Base-by-base conservation (phyloP, 2,329 filamentous ascomycete genomes). In the Aureobasidium pullulans region DNA sequence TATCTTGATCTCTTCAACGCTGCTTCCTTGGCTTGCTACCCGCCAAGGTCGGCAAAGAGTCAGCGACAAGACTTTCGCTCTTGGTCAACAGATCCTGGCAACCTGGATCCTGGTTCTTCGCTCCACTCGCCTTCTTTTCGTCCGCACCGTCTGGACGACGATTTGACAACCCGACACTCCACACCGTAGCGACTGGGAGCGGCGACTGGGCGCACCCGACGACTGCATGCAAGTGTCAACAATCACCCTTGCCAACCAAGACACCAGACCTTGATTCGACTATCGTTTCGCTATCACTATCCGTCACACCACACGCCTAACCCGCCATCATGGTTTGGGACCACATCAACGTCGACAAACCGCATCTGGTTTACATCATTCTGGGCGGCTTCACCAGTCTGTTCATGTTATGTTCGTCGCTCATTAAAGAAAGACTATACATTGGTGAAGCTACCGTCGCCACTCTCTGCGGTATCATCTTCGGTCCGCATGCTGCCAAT, bases 341-440 rank as follows among this genome's bases (percentile, higher is more conserved):
- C 49, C 87, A 92, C 66, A 81, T 93, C 57, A 85, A 86, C 62
- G 86, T 97, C 77, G 96, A 95, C 76, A 89, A 87, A 80, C 90
- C 94, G 69, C 94, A 99, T 80, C 76, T 97, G 89, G 94, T 96
- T 65, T 99, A 99, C 76, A 90, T 97, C 76, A 96, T 99, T 76
- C 80, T 99, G 60, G 94, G 94, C 69, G 94, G 93, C 73, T 99
- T 99, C 78, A 99, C 94, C 66, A 91, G 88, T 62, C 79, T 99
- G 68, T 99, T 99, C 78, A 99, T 99, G 94, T 81, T 99, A 62
- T 96, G 91, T 75, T 99, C 94, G 62, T 90, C 95, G 59, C 86
- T 97, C 70, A 96, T 99, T 77, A 99, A 99, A 80, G 94, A 99
- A 80, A 89, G 89, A 73, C 83, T 97, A 70, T 99, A 99, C 78